A percentile compares a stretch with the other conserved stretches of the same genome.
phyloP scores from a whole-genome alignment of 2,329 filamentous ascomycete species.

The Penicillium janthinellum region DNA sequence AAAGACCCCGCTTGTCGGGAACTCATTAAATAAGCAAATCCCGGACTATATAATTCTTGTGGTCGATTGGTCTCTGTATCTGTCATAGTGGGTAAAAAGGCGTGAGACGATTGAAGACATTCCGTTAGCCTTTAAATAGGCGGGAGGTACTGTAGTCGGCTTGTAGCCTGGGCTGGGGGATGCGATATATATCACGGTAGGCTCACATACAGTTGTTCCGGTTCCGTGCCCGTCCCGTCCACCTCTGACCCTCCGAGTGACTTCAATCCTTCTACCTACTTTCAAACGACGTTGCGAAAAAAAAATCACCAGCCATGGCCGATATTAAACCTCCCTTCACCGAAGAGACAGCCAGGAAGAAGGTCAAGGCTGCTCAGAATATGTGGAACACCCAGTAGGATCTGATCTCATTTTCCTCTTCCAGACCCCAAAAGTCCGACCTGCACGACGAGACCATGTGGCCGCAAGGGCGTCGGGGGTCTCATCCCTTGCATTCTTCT shows the following conservation, averaged over 20 bases:
- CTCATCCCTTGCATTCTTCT: slow-evolving; percentile 23
- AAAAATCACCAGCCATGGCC: slow-evolving; percentile 34
- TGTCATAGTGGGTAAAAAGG: not conserved
- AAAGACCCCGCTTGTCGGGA: not conserved
- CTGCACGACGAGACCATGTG: slow-evolving; percentile 16
- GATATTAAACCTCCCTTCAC: slow-evolving; percentile 69
- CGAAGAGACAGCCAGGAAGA: slow-evolving; percentile 67
- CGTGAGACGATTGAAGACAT: not conserved
- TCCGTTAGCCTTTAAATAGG: not conserved
- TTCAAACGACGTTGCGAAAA: not conserved
- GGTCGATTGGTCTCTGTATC: not conserved
- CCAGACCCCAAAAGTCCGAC: not conserved
- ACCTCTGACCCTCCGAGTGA: not conserved
- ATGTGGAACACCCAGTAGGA: slow-evolving; percentile 75
- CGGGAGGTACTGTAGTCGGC: no score
- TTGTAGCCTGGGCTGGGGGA: not conserved
- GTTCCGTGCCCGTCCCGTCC: not conserved
- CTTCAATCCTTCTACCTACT: not conserved
- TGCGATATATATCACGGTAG: not conserved
- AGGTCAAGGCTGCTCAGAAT: slow-evolving; percentile 83
- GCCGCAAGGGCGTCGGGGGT: slow-evolving; percentile 13
- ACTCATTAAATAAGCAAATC: not conserved
- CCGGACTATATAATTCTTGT: not conserved
- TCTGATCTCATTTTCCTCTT: slow-evolving; percentile 6
- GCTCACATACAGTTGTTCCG: not conserved